These are phyloP conservation scores for Candida pseudocylindracea DNA, from an alignment of 1,139 yeast genomes.

Conservation along the genomic window DNA sequence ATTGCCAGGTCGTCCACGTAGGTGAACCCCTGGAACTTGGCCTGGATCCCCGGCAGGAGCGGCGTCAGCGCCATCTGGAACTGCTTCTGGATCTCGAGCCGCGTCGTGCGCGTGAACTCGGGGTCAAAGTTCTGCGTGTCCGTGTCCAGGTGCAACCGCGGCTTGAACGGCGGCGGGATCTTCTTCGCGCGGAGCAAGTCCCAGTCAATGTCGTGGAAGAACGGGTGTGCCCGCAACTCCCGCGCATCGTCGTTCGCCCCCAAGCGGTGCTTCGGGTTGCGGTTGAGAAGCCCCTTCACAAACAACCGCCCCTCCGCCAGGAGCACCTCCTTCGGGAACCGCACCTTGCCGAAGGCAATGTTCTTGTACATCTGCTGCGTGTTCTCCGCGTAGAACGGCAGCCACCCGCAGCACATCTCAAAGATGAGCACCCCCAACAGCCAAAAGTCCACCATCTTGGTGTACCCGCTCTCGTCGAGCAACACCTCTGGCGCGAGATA, in stretches of 20 bases:
- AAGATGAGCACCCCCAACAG: constrained; percentile 61
- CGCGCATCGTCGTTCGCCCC: constrained; percentile 86
- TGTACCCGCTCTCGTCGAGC: constrained; percentile 65
- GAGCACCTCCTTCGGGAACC: constrained; percentile 87
- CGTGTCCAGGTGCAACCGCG: constrained; percentile 73
- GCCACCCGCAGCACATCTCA: constrained; percentile 97
- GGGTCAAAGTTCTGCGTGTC: constrained; percentile 96
- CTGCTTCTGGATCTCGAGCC: constrained; percentile 44
- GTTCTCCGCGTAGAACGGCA: constrained; percentile 95
- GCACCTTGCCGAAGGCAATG: constrained; percentile 92
- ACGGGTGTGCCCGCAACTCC: constrained; percentile 78
- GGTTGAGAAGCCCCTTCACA: constrained; percentile 80
- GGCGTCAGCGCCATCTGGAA: constrained; percentile 57
- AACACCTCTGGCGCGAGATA: constrained; percentile 67
- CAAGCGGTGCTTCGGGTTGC: constrained; percentile 86
- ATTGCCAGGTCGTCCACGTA: constrained; percentile 89
- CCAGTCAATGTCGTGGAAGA: constrained; percentile 86
- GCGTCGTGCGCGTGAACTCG: constrained; percentile 82
- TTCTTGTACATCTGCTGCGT: constrained; percentile 97
- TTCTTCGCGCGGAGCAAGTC: constrained; percentile 50
- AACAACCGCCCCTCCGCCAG: constrained; percentile 85
- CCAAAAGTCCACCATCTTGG: constrained; percentile 80
- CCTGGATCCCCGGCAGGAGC: constrained; percentile 83
- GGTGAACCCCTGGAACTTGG: constrained; percentile 87
- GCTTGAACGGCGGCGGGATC: constrained; percentile 95